phyloP scores from a whole-genome alignment of 768 basidiomycete species.

The Termitomyces eurrhizus region DNA sequence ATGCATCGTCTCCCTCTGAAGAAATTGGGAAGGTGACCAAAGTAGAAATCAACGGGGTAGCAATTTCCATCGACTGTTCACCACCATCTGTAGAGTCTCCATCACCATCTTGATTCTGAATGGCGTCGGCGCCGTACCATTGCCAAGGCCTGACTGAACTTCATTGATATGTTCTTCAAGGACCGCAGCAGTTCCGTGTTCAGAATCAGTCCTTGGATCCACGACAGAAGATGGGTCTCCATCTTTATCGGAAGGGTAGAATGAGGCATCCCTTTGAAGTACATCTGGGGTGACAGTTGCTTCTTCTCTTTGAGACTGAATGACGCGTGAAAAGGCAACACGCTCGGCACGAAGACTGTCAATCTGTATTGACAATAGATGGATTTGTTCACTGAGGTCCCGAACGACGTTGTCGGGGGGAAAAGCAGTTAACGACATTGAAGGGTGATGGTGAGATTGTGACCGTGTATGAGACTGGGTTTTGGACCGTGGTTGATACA shows the following conservation, averaged over 20 bases:
- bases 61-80: conserved; percentile 18
- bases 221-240: background rate
- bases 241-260: background rate
- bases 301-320: conserved; percentile 11
- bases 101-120: background rate
- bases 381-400: conserved; percentile 29
- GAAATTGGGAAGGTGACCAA: conserved; percentile 1
- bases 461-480: background rate
- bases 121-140: background rate
- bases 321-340: conserved; percentile 14
- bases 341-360: conserved; percentile 30
- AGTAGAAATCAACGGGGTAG: conserved; percentile 12
- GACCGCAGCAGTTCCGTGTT: background rate
- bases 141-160: background rate
- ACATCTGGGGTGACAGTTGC: background rate
- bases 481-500: background rate
- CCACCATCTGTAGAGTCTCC: conserved; percentile 12
- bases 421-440: background rate
- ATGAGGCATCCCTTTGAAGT: background rate
- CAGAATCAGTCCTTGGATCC: background rate
- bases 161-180: background rate
- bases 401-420: background rate
- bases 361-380: conserved; percentile 23
- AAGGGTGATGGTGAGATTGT: background rate
- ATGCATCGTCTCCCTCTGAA: background rate